phyloP scores from a whole-genome alignment of 164 flowering plant species.

The Protea cynaroides region DNA sequence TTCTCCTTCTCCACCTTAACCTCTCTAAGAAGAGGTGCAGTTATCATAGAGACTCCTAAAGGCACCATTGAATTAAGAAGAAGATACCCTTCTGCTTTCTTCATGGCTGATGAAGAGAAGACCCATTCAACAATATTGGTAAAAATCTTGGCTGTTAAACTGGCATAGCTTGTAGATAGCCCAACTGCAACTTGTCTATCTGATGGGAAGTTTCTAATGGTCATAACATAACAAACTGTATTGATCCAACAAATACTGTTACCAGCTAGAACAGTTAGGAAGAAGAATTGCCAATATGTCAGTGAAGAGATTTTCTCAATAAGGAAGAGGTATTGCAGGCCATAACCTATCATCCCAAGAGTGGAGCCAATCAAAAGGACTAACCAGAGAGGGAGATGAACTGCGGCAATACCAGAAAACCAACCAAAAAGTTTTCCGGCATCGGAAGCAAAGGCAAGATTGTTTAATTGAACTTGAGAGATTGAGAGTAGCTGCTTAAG shows the following conservation, averaged over 20 bases:
- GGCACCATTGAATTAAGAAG: slow-evolving; percentile 59
- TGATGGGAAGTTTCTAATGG: slow-evolving; percentile 50
- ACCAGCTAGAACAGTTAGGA: slow-evolving; percentile 64
- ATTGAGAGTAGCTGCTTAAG: slow-evolving; percentile 56
- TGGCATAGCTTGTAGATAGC: slow-evolving; percentile 64
- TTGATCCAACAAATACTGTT: slow-evolving; percentile 96
- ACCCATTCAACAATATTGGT: slow-evolving; percentile 32
- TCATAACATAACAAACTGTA: slow-evolving; percentile 61
- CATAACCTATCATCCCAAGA: slow-evolving; percentile 71
- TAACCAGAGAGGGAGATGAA: slow-evolving; percentile 56
- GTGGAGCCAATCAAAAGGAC: slow-evolving; percentile 61
- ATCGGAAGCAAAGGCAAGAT: slow-evolving; percentile 89
- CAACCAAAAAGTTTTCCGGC: slow-evolving; percentile 85
- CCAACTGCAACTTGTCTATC: slow-evolving; percentile 62
- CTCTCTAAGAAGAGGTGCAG: slow-evolving; percentile 37
- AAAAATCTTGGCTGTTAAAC: slow-evolving; percentile 67
- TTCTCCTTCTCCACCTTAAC: slow-evolving; percentile 4
- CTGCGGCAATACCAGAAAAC: slow-evolving; percentile 68
- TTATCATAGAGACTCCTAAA: slow-evolving; percentile 26
- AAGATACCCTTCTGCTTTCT: slow-evolving; percentile 47
- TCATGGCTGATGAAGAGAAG: slow-evolving; percentile 1
- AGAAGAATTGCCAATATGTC: slow-evolving; percentile 46
- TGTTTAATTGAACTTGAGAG: slow-evolving; percentile 79
- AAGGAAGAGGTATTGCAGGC: slow-evolving; percentile 64
- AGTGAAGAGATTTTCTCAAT: slow-evolving; percentile 25